phyloP scores from a whole-genome alignment of 225 moss, liverwort and hornwort species.

The Pseudisothecium myosuroides region DNA sequence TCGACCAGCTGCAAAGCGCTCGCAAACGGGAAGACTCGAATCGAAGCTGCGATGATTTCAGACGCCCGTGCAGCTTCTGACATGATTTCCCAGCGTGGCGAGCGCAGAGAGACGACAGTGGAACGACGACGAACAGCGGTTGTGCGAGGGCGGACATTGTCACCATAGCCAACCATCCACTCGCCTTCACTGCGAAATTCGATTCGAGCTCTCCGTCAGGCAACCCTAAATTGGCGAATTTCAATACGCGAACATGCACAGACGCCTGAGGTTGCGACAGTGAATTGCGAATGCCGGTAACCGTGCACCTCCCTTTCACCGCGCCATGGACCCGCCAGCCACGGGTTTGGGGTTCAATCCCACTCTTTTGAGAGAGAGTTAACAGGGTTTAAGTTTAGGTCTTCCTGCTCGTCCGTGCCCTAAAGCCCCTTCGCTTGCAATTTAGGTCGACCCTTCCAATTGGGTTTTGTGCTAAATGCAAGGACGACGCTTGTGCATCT shows the following conservation, averaged over 20 bases:
- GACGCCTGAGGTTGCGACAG: neutral
- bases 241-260: neutral
- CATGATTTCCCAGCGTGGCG: conserved; percentile 18
- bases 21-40: neutral
- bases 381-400: neutral
- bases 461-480: neutral
- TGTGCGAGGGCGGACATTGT: conserved; percentile 31
- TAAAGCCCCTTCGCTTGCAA: neutral
- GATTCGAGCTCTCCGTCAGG: neutral
- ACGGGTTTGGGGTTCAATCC: neutral
- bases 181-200: neutral
- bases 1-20: neutral
- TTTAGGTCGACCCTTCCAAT: neutral
- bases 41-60: neutral
- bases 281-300: neutral
- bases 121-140: conserved; percentile 14
- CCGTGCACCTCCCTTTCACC: neutral
- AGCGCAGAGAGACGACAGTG: conserved; percentile 16
- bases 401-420: neutral
- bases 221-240: neutral
- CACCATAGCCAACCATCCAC: conserved; percentile 3
- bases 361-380: too few relatives aligned
- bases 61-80: conserved; percentile 3
- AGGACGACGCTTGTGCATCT: too few relatives aligned
- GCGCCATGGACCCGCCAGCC: neutral